Base-by-base conservation (phyloP, 2,329 filamentous ascomycete species). In the Xylariaceae sp. region DNA sequence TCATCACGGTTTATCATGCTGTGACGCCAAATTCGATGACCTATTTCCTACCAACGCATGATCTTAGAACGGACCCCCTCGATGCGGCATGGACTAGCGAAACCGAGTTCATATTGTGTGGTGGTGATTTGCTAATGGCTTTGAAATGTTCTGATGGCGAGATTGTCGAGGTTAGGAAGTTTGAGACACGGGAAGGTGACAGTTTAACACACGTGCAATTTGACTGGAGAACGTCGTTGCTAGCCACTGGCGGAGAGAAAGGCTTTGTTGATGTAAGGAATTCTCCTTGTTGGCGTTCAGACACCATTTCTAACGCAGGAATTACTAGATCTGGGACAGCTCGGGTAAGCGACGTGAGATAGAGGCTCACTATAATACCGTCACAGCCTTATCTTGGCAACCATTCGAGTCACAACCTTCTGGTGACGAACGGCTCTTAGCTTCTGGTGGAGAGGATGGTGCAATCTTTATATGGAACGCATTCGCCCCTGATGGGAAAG, bases 381-480 rank as follows among this genome's bases (percentile, higher is more conserved):
- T 88, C 50, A 86, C 83, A 0, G 77, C 80, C 2, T 74, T 88
- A 59, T 75, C 79, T 56, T 88, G 85, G 84, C 85, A 88, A 63
- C 85, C 85, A 10, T 61, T 82, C 18, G 75, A 78, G 53, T 65
- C 70, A 14, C 68, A 69, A 1, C 52, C 65, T 0, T 52, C 65
- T 3, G 73, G 79, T 6, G 79, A 80, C 48, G 83, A 86, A 60
- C 76, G 85, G 20, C 73, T 88, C 2, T 77, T 87, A 53, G 85
- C 85, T 7, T 84, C 84, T 1, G 84, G 83, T 20, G 81, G 82
- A 2, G 84, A 87, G 58, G 85, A 88, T 62, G 83, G 83, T 20
- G 81, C 81, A 10, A 85, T 88, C 47, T 75, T 81, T 44, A 81
- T 88, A 21, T 88, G 84, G 82, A 86, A 88, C 62, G 83, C 80